Conservation (phyloP, 2,329 filamentous ascomycete species). For the Trichoderma atrobrunneum region DNA sequence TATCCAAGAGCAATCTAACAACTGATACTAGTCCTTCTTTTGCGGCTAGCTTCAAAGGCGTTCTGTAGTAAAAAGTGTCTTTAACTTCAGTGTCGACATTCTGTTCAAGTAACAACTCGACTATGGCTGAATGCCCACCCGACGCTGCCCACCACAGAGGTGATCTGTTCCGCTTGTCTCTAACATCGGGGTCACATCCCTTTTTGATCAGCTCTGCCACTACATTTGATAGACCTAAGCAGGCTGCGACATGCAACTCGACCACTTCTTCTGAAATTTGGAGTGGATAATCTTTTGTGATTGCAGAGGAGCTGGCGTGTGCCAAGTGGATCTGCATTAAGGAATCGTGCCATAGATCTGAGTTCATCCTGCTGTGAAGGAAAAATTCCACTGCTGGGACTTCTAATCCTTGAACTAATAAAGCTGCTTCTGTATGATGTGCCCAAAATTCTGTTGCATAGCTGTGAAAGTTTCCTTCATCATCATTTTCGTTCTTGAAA, state of each 20-base stretch:
- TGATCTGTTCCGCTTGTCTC: not conserved
- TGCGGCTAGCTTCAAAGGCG: not conserved
- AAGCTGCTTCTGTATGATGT: not conserved
- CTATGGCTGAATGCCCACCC: not conserved
- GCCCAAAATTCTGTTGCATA: not conserved
- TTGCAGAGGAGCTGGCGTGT: not conserved
- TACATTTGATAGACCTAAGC: not conserved
- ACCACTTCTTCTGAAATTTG: not conserved
- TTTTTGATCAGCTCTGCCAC: not conserved
- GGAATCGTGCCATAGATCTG: not conserved
- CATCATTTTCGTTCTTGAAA: slow-evolving; percentile 22
- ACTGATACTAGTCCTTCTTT: fast-evolving
- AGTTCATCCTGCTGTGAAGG: not conserved
- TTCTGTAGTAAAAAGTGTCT: not conserved
- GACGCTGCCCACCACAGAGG: not conserved
- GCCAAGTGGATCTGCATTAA: not conserved
- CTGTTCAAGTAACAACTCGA: not conserved
- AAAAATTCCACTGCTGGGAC: not conserved
- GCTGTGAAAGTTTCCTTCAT: not conserved
- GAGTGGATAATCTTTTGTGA: slow-evolving; percentile 30
- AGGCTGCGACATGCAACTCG: not conserved
- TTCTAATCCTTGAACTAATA: not conserved
- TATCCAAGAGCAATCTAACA: not conserved
- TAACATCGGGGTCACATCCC: not conserved
- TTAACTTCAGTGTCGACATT: not conserved